Evolutionary conservation across 1,284 basidiomycete species (phyloP).

Genomic region (Termitomyces sp.): DNA sequence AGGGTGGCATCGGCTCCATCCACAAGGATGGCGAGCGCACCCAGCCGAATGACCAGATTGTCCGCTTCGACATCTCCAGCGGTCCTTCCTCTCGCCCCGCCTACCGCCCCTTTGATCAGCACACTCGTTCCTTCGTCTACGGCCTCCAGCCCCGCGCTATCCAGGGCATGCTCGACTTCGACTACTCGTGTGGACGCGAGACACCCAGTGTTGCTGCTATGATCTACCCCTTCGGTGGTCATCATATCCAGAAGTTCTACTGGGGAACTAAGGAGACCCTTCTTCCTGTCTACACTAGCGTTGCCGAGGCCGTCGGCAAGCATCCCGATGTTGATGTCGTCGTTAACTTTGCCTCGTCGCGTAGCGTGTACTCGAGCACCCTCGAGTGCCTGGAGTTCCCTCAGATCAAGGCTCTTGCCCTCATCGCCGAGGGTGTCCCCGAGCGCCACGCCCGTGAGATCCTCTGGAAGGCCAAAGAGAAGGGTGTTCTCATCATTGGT

Average conservation of each 20-base stretch:
- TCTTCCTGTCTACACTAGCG: slow-evolving; percentile 93
- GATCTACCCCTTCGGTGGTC: slow-evolving; percentile 99
- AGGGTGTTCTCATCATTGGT: slow-evolving; percentile 93
- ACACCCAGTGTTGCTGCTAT: slow-evolving; percentile 97
- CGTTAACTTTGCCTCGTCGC: slow-evolving; percentile 96
- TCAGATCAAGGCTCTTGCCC: slow-evolving; percentile 74
- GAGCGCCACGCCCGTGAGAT: slow-evolving; percentile 97
- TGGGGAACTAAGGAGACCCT: slow-evolving; percentile 99
- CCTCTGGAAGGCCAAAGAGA: slow-evolving; percentile 82
- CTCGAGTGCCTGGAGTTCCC: slow-evolving; percentile 78
- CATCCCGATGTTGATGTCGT: slow-evolving; percentile 97
- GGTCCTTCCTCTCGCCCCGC: slow-evolving; percentile 54
- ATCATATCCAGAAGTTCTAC: slow-evolving; percentile 99
- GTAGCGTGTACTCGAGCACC: slow-evolving; percentile 93
- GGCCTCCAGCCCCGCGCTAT: slow-evolving; percentile 99
- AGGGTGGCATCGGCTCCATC: slow-evolving; percentile 66
- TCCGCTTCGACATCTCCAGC: slow-evolving; percentile 66
- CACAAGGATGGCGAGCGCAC: slow-evolving; percentile 78
- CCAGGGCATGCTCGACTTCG: slow-evolving; percentile 99
- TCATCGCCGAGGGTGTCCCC: slow-evolving; percentile 98
- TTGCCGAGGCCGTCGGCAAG: slow-evolving; percentile 91
- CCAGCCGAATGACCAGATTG: slow-evolving; percentile 85
- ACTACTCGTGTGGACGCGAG: slow-evolving; percentile 93
- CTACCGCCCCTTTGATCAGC: slow-evolving; percentile 88
- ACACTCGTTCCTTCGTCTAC: slow-evolving; percentile 94